These are phyloP conservation scores for Cerrena zonata DNA, from an alignment of 1,284 basidiomycete species.

Conservation along the genomic window DNA sequence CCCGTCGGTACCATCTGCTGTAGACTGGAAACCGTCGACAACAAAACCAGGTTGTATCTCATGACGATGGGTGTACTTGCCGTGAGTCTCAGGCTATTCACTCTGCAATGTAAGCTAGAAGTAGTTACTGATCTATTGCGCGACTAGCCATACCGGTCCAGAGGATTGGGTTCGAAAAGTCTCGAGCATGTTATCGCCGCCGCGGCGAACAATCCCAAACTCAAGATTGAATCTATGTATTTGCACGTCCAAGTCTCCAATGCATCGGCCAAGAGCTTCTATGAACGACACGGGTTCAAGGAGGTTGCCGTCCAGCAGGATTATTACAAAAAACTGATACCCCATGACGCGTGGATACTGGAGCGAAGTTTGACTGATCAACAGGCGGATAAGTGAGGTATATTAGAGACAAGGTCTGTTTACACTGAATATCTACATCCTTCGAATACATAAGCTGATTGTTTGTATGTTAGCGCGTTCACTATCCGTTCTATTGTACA, in stretches of 20 bases:
- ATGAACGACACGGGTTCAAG: conserved; percentile 71
- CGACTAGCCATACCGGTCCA: conserved; percentile 68
- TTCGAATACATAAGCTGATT: background rate
- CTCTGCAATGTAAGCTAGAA: background rate
- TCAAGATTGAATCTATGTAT: conserved; percentile 62
- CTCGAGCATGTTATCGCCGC: conserved; percentile 60
- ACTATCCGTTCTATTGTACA: conserved; percentile 6
- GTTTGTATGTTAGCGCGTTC: background rate
- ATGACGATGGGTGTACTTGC: conserved; percentile 83
- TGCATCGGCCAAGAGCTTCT: conserved; percentile 64
- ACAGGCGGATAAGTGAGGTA: background rate
- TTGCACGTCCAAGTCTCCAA: conserved; percentile 78
- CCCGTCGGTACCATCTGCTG: conserved; percentile 80
- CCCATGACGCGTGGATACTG: conserved; percentile 75
- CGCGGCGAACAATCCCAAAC: conserved; percentile 50
- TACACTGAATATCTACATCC: background rate
- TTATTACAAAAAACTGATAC: conserved; percentile 79
- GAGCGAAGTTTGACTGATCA: conserved; percentile 38
- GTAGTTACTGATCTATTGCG: conserved; percentile 5
- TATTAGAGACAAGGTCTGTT: background rate
- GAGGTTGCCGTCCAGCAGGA: conserved; percentile 57
- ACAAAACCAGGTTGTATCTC: conserved; percentile 57
- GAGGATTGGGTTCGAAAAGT: conserved; percentile 62
- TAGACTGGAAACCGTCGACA: conserved; percentile 62
- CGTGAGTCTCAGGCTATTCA: conserved; percentile 37